These are phyloP conservation scores for Meripilus lineatus DNA, from an alignment of 1,284 basidiomycete species.

Conservation along the genomic window DNA sequence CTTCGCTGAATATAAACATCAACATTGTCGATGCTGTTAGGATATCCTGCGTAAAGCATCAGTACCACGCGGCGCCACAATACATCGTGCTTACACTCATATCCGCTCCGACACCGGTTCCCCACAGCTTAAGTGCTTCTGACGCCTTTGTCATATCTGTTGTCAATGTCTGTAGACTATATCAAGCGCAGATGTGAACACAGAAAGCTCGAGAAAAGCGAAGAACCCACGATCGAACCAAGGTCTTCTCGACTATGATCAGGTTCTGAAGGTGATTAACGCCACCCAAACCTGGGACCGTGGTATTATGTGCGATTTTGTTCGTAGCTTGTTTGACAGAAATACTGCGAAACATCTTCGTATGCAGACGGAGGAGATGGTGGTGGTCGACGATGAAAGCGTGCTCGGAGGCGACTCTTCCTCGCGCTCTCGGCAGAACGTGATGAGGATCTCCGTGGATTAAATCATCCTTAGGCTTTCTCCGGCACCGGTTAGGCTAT, in stretches of 20 bases:
- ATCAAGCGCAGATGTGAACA: conserved; percentile 5
- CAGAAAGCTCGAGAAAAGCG: not conserved
- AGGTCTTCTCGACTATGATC: conserved; percentile 84
- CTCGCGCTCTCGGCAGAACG: too few species aligned
- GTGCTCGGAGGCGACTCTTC: too few species aligned
- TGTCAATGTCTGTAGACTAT: conserved; percentile 61
- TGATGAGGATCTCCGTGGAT: too few species aligned
- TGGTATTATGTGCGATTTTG: conserved; percentile 83
- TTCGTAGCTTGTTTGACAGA: too few species aligned
- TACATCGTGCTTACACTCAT: conserved; percentile 51
- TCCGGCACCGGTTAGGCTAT: too few species aligned
- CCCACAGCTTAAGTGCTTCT: conserved; percentile 76
- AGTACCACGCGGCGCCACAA: conserved; percentile 1
- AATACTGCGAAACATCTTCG: conserved; percentile 78
- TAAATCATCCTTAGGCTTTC: too few species aligned
- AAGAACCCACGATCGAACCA: conserved; percentile 62
- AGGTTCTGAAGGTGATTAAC: conserved; percentile 82
- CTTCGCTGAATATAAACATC: conserved; percentile 64
- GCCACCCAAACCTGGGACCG: conserved; percentile 71
- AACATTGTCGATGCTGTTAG: conserved; percentile 70
- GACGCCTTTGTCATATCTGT: conserved; percentile 68
- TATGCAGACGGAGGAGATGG: too few species aligned
- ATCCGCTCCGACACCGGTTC: conserved; percentile 84
- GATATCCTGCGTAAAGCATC: conserved; percentile 54
- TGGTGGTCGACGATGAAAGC: too few species aligned